Evolutionary conservation across 108 stramenopile genomes (phyloP), one percentile per base, ranked within the genome.

Genomic region (Fistulifera pelliculosa): DNA sequence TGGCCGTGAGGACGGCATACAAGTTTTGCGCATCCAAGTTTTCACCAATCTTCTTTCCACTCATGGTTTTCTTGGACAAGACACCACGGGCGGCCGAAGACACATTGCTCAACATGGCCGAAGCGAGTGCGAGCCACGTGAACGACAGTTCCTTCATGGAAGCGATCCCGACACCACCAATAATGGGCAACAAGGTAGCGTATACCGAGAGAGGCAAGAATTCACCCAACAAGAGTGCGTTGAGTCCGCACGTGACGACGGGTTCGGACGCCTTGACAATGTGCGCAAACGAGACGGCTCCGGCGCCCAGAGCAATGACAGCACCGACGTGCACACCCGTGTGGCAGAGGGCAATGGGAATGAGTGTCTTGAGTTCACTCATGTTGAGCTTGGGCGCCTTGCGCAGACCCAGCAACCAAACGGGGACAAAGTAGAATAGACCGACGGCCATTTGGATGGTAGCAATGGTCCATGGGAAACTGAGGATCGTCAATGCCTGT

Each of bases 261-360:
- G 98, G 98, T 72, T 98, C 98, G 38, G 94, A 93, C 17, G 98
- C 98, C 81, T 98, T 98, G 64, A 98, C 96, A 74, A 98, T 97
- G 86, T 98, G 98, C n/a, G 98, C 95, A 67, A 98, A 98, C 52
- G 93, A 94, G 22, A 97, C 98, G 48, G 98, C 95, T 27, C 96
- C 98, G 25, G 98, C 96, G 39, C 95, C 95, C 12, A 98, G 81
- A 47, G 94, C 94, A 41, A 98, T 81, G 44, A 98, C 96, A 11
- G 98, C 95, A 26, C 93, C 93, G 14, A 96, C 85, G 73, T 97
- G 96, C 1, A 95, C 95, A 21, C 94, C 94, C 27, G 94, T 95
- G 76, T 98, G 97, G 77, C 94, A 94, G 16, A 94, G 64, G 10
- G 95, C 96, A 52, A 97, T 90, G 44, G 96, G 95, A 47, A 96